These are phyloP conservation scores for Abortiporus biennis DNA, from an alignment of 1,284 basidiomycete species.

Conservation along the genomic window DNA sequence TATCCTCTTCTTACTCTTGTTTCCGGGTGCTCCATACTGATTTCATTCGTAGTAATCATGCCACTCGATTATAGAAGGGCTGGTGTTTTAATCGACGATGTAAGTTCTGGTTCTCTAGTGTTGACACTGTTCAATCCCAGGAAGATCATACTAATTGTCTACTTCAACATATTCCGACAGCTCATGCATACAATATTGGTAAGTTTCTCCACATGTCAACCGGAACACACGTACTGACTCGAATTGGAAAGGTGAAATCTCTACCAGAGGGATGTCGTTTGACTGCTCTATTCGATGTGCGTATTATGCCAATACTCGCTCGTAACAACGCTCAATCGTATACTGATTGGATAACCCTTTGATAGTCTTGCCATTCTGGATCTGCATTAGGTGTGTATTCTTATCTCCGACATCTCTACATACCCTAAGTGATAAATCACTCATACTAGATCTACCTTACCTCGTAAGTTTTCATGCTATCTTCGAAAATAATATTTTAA, in stretches of 20 bases:
- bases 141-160: no score
- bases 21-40: background rate
- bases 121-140: background rate
- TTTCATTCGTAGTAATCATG: conserved; percentile 33
- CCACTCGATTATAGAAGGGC: conserved; percentile 69
- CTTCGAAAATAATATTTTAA: background rate
- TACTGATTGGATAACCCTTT: conserved; percentile 8
- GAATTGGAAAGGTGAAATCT: conserved; percentile 40
- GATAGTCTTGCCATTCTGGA: conserved; percentile 58
- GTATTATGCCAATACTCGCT: conserved; percentile 18
- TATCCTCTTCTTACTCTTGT: conserved; percentile 4
- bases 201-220: conserved; percentile 7
- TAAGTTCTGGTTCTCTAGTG: conserved; percentile 31
- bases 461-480: conserved; percentile 34
- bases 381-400: conserved; percentile 45
- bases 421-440: background rate
- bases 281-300: conserved; percentile 69
- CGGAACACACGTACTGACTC: background rate
- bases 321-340: background rate
- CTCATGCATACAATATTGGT: conserved; percentile 59
- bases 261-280: conserved; percentile 61
- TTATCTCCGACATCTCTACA: background rate
- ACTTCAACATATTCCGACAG: conserved; percentile 27
- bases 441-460: conserved; percentile 49
- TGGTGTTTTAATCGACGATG: conserved; percentile 76